Evolutionary conservation across 2,329 filamentous ascomycete genomes (phyloP).

Genomic region (Penicillium sp.): DNA sequence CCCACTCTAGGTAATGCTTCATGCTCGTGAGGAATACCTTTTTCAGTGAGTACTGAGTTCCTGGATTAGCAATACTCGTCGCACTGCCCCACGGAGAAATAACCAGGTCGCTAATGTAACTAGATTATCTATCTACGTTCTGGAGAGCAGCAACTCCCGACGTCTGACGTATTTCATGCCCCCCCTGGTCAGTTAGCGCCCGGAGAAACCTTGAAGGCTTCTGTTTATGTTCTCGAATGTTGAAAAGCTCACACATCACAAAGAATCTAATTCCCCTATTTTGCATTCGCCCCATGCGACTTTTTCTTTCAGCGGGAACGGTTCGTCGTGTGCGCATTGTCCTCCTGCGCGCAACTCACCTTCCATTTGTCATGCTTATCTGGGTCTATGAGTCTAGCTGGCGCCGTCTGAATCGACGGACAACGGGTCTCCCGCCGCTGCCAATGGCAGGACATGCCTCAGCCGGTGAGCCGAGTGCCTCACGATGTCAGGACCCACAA

Average conservation of each 20-base stretch:
- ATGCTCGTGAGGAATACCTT: slow-evolving; percentile 61
- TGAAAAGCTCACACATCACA: slow-evolving; percentile 9
- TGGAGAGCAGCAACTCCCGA: slow-evolving; percentile 47
- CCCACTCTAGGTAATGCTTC: slow-evolving; percentile 54
- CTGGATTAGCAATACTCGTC: background rate
- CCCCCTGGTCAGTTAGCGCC: slow-evolving; percentile 39
- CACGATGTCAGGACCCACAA: slow-evolving; percentile 26
- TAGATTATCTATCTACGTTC: slow-evolving; percentile 44
- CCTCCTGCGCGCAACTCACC: slow-evolving; percentile 58
- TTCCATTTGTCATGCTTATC: slow-evolving; percentile 57
- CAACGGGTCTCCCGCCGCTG: slow-evolving; percentile 22
- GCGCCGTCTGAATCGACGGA: slow-evolving; percentile 14
- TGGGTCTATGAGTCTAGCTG: slow-evolving; percentile 52
- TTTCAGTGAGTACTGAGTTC: slow-evolving; percentile 49
- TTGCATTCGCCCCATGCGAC: slow-evolving; percentile 55
- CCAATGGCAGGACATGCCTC: slow-evolving; percentile 20
- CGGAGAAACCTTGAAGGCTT: slow-evolving; percentile 3
- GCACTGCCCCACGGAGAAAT: background rate
- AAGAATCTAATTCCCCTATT: slow-evolving; percentile 60
- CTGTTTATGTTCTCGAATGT: slow-evolving; percentile 10
- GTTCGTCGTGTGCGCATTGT: slow-evolving; percentile 57
- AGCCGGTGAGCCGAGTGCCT: slow-evolving; percentile 21
- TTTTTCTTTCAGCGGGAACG: slow-evolving; percentile 54
- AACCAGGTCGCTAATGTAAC: slow-evolving; percentile 9
- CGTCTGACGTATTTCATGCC: slow-evolving; percentile 49